A percentile compares a stretch with the other conserved stretches of the same genome.
These are phyloP conservation scores for Podila horticola DNA, from an alignment of 192 early-diverging fungal species.

Conservation along the genomic window DNA sequence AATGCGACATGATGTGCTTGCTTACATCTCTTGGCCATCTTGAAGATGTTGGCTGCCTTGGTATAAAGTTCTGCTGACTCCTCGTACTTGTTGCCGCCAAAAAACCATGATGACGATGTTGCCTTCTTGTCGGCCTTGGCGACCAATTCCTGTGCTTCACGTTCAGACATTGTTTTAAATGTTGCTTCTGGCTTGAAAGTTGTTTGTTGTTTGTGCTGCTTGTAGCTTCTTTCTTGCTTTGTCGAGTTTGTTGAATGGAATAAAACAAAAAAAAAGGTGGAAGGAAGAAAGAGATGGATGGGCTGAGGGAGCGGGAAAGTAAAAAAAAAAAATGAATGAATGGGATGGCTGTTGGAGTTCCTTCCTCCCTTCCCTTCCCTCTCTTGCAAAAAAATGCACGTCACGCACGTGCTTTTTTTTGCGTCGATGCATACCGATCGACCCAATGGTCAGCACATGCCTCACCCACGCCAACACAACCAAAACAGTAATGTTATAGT, in stretches of 20 bases:
- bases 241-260: not conserved
- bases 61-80: constrained; percentile 95
- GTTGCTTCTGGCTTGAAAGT: not conserved
- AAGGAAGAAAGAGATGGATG: not conserved
- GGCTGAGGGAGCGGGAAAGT: not conserved
- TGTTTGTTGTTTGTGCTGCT: not conserved
- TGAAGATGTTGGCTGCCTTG: constrained; percentile 94
- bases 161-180: constrained; percentile 57
- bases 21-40: constrained; percentile 89
- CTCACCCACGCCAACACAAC: too few relatives aligned
- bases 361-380: too few relatives aligned
- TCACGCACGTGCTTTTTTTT: too few relatives aligned
- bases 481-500: too few relatives aligned
- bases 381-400: too few relatives aligned
- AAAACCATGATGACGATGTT: constrained; percentile 69
- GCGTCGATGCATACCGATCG: too few relatives aligned
- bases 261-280: not conserved
- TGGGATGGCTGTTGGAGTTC: too few relatives aligned
- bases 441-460: too few relatives aligned
- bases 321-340: not conserved
- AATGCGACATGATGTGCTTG: not conserved
- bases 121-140: constrained; percentile 79
- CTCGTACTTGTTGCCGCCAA: constrained; percentile 87
- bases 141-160: constrained; percentile 68
- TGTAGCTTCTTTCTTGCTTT: not conserved